phyloP scores from a whole-genome alignment of 1,139 yeast genomes.

The Sugiyamaella grinbergsii region DNA sequence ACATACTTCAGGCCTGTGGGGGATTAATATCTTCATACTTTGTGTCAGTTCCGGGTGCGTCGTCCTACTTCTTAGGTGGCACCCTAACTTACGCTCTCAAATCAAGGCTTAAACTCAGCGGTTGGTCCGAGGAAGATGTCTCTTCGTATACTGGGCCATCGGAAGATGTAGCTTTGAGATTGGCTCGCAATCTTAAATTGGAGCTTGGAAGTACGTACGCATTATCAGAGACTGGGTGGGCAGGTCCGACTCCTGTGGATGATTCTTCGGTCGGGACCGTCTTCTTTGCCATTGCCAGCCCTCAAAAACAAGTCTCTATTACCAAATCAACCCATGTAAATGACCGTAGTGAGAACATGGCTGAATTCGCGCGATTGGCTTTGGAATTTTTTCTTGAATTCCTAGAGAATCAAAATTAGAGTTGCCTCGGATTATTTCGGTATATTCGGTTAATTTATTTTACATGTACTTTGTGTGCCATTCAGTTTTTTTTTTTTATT shows the following conservation, averaged over 20 bases:
- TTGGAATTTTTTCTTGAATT: slow-evolving; percentile 55
- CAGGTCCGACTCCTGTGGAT: slow-evolving; percentile 61
- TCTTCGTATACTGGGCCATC: slow-evolving; percentile 70
- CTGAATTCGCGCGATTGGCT: slow-evolving; percentile 68
- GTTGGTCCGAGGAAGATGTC: slow-evolving; percentile 76
- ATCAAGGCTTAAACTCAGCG: slow-evolving; percentile 71
- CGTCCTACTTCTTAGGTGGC: slow-evolving; percentile 80
- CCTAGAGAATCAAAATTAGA: slow-evolving; percentile 19
- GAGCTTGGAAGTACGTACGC: slow-evolving; percentile 84
- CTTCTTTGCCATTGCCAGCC: slow-evolving; percentile 71
- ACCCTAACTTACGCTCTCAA: slow-evolving; percentile 75
- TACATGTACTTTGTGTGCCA: too few species aligned
- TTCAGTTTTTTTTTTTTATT: too few species aligned
- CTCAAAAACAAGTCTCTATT: slow-evolving; percentile 53
- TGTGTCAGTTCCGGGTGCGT: slow-evolving; percentile 83
- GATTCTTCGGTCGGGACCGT: slow-evolving; percentile 58
- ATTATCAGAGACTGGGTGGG: slow-evolving; percentile 83
- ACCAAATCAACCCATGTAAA: slow-evolving; percentile 49
- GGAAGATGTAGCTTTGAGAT: slow-evolving; percentile 69
- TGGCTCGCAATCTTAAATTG: slow-evolving; percentile 76
- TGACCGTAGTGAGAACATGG: slow-evolving; percentile 70
- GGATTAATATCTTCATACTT: slow-evolving; percentile 79
- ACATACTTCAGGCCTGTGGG: slow-evolving; percentile 62
- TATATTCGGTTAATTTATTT: too few species aligned
- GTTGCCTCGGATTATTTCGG: too few species aligned